Evolutionary conservation across 177 flowering plant species (phyloP).

Genomic region (Vitis hybrid): DNA sequence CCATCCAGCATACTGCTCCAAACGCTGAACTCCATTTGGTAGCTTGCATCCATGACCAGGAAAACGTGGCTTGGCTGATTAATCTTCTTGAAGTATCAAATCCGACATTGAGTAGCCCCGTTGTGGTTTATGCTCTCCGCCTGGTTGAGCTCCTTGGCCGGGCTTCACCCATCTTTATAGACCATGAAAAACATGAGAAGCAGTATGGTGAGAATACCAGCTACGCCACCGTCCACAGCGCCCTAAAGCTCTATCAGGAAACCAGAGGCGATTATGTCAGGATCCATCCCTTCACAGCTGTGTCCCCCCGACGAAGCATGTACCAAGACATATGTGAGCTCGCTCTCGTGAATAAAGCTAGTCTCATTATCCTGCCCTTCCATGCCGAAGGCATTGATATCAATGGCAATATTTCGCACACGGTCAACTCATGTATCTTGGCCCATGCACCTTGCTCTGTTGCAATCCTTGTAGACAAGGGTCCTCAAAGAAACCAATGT

Average conservation of each 20-base stretch:
- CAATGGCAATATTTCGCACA: conserved; percentile 13
- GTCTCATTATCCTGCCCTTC: conserved; percentile 45
- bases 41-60: conserved; percentile 46
- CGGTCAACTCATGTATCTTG: conserved; percentile 29
- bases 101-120: conserved; percentile 39
- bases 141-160: conserved; percentile 64
- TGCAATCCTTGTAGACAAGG: conserved; percentile 43
- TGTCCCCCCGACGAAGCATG: conserved; percentile 37
- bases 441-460: conserved; percentile 63
- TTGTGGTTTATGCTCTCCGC: conserved; percentile 42
- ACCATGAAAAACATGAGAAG: conserved; percentile 30
- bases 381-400: conserved; percentile 16
- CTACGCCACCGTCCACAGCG: conserved; percentile 31
- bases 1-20: conserved; percentile 50
- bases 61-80: conserved; percentile 36
- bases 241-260: conserved; percentile 35
- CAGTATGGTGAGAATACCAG: not conserved
- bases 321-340: conserved; percentile 48
- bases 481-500: not conserved
- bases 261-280: conserved; percentile 20
- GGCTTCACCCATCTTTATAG: conserved; percentile 49
- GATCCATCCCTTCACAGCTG: conserved; percentile 37
- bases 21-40: conserved; percentile 37
- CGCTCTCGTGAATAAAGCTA: conserved; percentile 27
- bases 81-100: conserved; percentile 50